These are phyloP conservation scores for Hymenoscyphus scutula DNA, from an alignment of 2,329 filamentous ascomycete species.

Conservation along the genomic window DNA sequence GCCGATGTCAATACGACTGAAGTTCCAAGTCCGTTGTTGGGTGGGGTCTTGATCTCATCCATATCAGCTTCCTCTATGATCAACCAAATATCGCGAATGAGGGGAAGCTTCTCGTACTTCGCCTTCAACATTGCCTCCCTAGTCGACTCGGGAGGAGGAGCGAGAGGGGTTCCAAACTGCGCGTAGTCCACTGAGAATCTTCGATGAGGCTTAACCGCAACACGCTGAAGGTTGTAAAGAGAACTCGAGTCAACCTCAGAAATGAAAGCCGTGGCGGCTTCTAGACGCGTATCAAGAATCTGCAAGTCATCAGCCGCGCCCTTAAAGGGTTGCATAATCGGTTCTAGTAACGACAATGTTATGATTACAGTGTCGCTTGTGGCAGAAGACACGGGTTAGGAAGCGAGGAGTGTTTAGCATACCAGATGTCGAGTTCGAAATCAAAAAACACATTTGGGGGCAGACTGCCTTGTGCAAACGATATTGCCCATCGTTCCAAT, in stretches of 20 bases:
- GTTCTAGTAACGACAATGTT: too few species aligned
- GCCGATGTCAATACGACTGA: not conserved
- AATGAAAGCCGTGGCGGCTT: not conserved
- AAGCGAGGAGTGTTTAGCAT: not conserved
- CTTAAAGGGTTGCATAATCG: too few species aligned
- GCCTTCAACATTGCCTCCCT: not conserved
- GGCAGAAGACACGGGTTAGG: too few species aligned
- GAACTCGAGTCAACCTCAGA: not conserved
- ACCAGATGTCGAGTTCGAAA: not conserved
- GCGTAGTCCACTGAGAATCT: not conserved
- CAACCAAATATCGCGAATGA: not conserved
- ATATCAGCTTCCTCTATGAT: not conserved
- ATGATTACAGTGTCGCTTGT: too few species aligned
- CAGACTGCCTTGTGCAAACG: not conserved
- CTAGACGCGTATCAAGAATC: not conserved
- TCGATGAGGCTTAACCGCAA: not conserved
- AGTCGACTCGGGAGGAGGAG: not conserved
- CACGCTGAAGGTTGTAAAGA: not conserved
- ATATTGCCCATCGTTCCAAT: not conserved
- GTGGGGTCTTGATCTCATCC: not conserved
- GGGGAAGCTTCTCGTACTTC: not conserved
- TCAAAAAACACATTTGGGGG: not conserved
- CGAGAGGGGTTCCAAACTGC: not conserved
- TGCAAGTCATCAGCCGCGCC: not conserved
- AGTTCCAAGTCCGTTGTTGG: not conserved